Evolutionary conservation across 306 rosid genomes (phyloP).

Genomic region (Vigna unguiculata): DNA sequence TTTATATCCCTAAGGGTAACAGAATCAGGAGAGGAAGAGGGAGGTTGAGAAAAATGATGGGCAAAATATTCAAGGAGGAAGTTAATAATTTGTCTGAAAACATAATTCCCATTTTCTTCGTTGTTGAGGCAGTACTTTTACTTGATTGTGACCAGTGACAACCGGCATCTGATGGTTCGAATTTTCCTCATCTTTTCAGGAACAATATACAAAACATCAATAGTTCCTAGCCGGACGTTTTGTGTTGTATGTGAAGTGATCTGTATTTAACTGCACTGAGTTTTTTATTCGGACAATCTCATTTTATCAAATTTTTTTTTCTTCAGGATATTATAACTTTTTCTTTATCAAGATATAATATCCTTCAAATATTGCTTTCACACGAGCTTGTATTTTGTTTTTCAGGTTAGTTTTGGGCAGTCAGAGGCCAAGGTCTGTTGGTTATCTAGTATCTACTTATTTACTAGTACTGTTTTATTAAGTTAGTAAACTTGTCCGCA

Average conservation of each 20-base stretch:
- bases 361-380: conserved; percentile 39
- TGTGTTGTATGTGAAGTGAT: conserved; percentile 72
- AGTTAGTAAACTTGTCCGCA: not conserved
- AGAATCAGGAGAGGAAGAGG: not conserved
- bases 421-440: conserved; percentile 91
- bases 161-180: conserved; percentile 48
- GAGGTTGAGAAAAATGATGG: not conserved
- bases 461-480: conserved; percentile 18
- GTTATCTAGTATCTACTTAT: conserved; percentile 33
- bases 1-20: not conserved
- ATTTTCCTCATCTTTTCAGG: conserved; percentile 67
- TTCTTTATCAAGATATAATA: conserved; percentile 29
- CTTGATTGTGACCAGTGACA: conserved; percentile 26
- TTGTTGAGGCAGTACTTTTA: conserved; percentile 19
- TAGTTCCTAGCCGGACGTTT: conserved; percentile 94
- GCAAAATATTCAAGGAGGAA: not conserved
- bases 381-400: conserved; percentile 43
- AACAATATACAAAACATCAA: conserved; percentile 84
- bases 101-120: conserved; percentile 27
- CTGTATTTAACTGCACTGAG: conserved; percentile 39
- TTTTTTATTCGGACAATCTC: conserved; percentile 29
- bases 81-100: conserved; percentile 6
- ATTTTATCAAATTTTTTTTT: conserved; percentile 30
- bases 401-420: conserved; percentile 95
- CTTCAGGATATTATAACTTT: not conserved